Percentiles rank a stretch among this genome's conserved stretches.
phyloP scores from a whole-genome alignment of 345 rosid genomes.

The Cardamine resedifolia region DNA sequence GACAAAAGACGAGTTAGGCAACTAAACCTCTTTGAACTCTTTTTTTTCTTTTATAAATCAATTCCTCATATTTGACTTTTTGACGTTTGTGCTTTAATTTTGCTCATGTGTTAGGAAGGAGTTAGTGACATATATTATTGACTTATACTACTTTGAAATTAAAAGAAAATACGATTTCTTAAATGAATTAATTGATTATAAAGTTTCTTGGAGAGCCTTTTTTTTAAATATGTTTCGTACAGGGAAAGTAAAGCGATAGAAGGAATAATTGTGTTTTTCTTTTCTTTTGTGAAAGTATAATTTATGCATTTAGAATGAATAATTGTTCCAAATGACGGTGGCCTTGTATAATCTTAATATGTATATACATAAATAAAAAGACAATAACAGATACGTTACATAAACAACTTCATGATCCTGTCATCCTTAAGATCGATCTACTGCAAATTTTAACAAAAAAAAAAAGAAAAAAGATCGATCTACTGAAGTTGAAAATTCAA shows the following conservation, averaged over 20 bases:
- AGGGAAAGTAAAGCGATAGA: slow-evolving; percentile 17
- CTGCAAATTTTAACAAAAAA: too few species aligned
- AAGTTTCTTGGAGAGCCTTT: neutral
- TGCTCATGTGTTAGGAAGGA: slow-evolving; percentile 28
- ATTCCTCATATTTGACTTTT: neutral
- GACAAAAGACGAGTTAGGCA: slow-evolving; percentile 33
- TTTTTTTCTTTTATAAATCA: too few species aligned
- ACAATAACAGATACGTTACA: neutral
- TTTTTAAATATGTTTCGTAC: neutral
- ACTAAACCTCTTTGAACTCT: slow-evolving; percentile 25
- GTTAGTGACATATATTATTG: slow-evolving; percentile 26
- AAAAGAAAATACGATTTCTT: neutral
- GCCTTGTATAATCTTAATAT: neutral
- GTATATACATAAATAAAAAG: neutral
- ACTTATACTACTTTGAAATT: neutral
- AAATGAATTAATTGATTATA: neutral
- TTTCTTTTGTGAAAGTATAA: too few species aligned
- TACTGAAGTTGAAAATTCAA: neutral
- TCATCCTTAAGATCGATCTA: neutral
- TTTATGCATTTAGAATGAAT: neutral
- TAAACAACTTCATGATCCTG: neutral
- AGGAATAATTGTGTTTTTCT: slow-evolving; percentile 26
- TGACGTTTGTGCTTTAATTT: neutral
- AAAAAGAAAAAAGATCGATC: neutral
- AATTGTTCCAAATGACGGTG: slow-evolving; percentile 14